Evolutionary conservation across 2,329 filamentous ascomycete species (phyloP), one percentile per base, ranked within the genome.

Genomic region (Penicillium sp.): DNA sequence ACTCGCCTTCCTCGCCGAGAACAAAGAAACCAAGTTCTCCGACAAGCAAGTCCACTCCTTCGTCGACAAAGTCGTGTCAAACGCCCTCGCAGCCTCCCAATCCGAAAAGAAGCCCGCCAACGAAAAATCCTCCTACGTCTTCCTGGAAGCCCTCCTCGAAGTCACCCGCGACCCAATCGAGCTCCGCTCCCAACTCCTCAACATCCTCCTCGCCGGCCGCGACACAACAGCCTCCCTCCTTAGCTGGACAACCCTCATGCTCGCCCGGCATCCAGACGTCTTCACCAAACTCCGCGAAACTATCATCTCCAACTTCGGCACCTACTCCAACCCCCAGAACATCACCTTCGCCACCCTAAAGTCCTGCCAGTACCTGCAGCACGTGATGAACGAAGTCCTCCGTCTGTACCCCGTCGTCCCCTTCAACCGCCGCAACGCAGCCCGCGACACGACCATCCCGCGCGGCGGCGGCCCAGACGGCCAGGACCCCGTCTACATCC

Each of bases 381-480:
- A 71, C 54, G 67, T 65, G 46, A 60, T 75, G 59, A 73, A 72
- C 55, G 74, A 75, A 52, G 69, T 69, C 12, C 69, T 80, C 4
- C 76, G 79, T 21, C 64, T 80, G 0, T 77, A 75, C 60, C 76
- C 79, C 1, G 68, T 73, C 0, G 77, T 81, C 4, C 78, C 79
- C 0, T 64, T 75, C 56, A 81, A 81, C 64, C 68, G 69, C 45
- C 72, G 77, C 52, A 57, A 65, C 6, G 74, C 75, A 6, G 54
- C 68, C 18, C 63, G 61, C 16, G 74, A 77, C 58, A 80, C 79
- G 2, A 75, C 71, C 12, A 64, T 80, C 31, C 77, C 77, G 2
- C 60, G 60, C 4, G 75, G 88, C 57, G 87, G 87, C 58, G 88
- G 88, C 0, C 79, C 81, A 1, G 82, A 88, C 68, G 72, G 78